A percentile compares a stretch with the other conserved stretches of the same genome.
Evolutionary conservation across 495 filamentous ascomycete genomes (phyloP).

Genomic region (Trichoderma reesei): DNA sequence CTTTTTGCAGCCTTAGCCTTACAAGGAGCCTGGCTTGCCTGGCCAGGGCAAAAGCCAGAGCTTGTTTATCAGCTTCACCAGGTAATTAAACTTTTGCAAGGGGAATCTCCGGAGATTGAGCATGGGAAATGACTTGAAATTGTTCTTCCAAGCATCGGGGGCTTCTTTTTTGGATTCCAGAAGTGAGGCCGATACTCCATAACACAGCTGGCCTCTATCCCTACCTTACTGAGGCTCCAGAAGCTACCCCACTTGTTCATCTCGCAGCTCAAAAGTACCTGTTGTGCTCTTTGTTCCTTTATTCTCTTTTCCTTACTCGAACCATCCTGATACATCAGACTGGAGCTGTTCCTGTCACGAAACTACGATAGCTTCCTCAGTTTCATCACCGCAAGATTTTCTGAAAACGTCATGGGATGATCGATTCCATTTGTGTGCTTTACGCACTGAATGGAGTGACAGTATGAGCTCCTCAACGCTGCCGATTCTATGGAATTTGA

Average conservation of each 20-base stretch:
- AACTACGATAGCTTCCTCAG: too few relatives aligned
- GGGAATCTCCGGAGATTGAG: background rate
- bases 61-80: background rate
- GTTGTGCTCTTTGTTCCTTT: background rate
- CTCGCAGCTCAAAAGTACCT: background rate
- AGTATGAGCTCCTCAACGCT: too few relatives aligned
- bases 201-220: too few relatives aligned
- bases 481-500: background rate
- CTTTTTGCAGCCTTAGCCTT: constrained; percentile 10
- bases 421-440: too few relatives aligned
- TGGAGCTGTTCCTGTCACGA: too few relatives aligned
- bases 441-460: too few relatives aligned
- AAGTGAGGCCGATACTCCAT: background rate
- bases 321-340: too few relatives aligned
- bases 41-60: background rate
- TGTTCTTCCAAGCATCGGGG: background rate
- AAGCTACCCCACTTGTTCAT: constrained; percentile 6
- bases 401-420: too few relatives aligned
- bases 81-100: background rate
- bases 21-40: too few relatives aligned
- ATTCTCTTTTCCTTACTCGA: too few relatives aligned
- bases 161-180: background rate
- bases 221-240: background rate
- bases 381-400: background rate
- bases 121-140: background rate